phyloP scores from a whole-genome alignment of 164 flowering plant species.

The Cinnamomum chago region DNA sequence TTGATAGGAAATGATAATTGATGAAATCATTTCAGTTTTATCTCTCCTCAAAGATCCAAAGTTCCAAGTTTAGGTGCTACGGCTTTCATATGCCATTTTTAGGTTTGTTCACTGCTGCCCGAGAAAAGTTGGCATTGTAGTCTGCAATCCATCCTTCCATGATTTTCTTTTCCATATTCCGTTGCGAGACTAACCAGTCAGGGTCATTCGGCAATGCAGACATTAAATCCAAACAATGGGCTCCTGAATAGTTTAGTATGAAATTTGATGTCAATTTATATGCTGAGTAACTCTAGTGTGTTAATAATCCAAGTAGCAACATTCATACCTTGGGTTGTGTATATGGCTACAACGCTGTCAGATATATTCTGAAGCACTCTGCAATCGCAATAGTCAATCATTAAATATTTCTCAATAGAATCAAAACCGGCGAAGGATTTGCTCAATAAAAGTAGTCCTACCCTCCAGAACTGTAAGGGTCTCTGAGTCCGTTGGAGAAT shows the following conservation, averaged over 20 bases:
- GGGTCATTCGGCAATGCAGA: conserved; percentile 24
- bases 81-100: too few relatives aligned
- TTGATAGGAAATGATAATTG: too few relatives aligned
- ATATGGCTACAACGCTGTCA: conserved; percentile 41
- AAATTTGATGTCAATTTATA: neutral
- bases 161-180: conserved; percentile 27
- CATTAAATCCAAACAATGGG: conserved; percentile 32
- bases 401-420: neutral
- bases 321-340: conserved; percentile 32
- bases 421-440: too few relatives aligned
- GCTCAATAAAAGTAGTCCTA: conserved; percentile 14
- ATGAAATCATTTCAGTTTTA: too few relatives aligned
- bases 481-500: conserved; percentile 71
- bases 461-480: conserved; percentile 76
- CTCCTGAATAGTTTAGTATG: neutral
- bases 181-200: conserved; percentile 28
- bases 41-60: too few relatives aligned
- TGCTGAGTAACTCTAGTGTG: neutral
- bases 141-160: conserved; percentile 28
- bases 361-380: conserved; percentile 53
- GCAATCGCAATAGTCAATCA: neutral
- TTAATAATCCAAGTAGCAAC: neutral
- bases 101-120: too few relatives aligned
- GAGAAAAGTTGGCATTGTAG: conserved; percentile 21
- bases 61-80: too few relatives aligned